These are phyloP conservation scores for Ascochyta koolunga DNA, from an alignment of 2,329 filamentous ascomycete species.

Conservation along the genomic window DNA sequence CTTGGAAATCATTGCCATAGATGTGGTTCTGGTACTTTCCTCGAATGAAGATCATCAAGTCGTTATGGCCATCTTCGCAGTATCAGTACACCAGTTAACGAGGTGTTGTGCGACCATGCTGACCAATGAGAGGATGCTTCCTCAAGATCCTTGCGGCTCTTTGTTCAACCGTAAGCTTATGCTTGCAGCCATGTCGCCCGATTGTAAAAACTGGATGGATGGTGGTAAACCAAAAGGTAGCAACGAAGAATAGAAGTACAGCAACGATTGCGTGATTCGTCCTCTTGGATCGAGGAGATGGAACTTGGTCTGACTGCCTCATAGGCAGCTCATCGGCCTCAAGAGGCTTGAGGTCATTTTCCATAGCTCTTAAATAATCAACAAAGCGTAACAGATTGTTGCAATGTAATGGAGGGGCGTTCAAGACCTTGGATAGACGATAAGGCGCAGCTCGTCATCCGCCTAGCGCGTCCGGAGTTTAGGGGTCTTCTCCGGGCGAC, in stretches of 20 bases:
- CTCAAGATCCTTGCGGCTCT: constrained; percentile 44
- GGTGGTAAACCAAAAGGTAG: constrained; percentile 11
- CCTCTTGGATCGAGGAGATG: neutral
- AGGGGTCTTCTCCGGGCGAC: constrained; percentile 19
- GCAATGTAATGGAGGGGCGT: neutral
- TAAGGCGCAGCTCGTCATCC: constrained; percentile 13
- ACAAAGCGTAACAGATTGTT: neutral
- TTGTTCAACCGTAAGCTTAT: constrained; percentile 33
- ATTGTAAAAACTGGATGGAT: constrained; percentile 5
- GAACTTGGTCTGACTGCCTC: neutral
- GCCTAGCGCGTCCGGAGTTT: constrained; percentile 26
- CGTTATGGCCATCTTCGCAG: constrained; percentile 80
- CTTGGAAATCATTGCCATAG: constrained; percentile 71
- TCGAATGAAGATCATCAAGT: constrained; percentile 78
- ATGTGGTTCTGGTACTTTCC: constrained; percentile 75
- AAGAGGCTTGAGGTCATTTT: constrained; percentile 8
- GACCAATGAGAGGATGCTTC: constrained; percentile 51
- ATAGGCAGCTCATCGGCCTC: constrained; percentile 3
- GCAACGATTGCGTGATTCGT: constrained; percentile 13
- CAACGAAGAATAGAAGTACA: constrained; percentile 15
- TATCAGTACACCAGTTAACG: constrained; percentile 22
- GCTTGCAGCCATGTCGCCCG: constrained; percentile 1
- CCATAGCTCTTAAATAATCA: constrained; percentile 3
- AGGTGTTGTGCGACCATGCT: constrained; percentile 11
- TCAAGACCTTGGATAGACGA: neutral